phyloP scores from a whole-genome alignment of 164 flowering plant species.

The Euptelea pleiosperma region DNA sequence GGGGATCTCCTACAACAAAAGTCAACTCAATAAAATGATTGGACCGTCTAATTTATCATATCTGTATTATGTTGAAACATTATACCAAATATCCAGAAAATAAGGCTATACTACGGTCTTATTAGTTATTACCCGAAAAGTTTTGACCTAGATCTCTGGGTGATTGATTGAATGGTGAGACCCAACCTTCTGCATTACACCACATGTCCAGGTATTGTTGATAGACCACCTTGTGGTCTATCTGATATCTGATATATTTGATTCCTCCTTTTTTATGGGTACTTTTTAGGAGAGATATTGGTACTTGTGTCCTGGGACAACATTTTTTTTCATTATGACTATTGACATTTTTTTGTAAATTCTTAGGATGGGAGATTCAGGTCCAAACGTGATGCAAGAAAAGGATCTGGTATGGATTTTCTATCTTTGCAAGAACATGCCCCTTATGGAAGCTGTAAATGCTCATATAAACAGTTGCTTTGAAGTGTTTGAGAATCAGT shows the following conservation, averaged over 20 bases:
- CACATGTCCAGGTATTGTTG: too few species aligned
- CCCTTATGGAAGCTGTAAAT: background rate
- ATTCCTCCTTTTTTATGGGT: background rate
- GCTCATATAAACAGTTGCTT: background rate
- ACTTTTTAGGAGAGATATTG: background rate
- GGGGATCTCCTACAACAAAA: too few species aligned
- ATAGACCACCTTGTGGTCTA: background rate
- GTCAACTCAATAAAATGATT: too few species aligned
- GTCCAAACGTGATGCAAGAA: constrained; percentile 89
- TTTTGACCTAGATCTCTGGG: too few species aligned
- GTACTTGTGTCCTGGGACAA: background rate
- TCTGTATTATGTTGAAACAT: too few species aligned
- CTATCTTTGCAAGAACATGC: constrained; percentile 1
- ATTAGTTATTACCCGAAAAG: too few species aligned
- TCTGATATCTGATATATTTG: background rate
- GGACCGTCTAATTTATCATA: too few species aligned
- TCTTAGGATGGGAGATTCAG: constrained; percentile 92
- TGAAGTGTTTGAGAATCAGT: background rate
- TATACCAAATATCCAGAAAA: too few species aligned
- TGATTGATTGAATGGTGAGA: too few species aligned
- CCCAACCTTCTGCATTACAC: too few species aligned
- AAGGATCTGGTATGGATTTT: constrained; percentile 73
- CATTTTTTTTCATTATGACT: background rate
- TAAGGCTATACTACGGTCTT: too few species aligned
- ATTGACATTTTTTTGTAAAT: constrained; percentile 33